Evolutionary conservation across 768 basidiomycete genomes (phyloP), one percentile per base, ranked within the genome.

Genomic region (Lyophyllum shimeji): DNA sequence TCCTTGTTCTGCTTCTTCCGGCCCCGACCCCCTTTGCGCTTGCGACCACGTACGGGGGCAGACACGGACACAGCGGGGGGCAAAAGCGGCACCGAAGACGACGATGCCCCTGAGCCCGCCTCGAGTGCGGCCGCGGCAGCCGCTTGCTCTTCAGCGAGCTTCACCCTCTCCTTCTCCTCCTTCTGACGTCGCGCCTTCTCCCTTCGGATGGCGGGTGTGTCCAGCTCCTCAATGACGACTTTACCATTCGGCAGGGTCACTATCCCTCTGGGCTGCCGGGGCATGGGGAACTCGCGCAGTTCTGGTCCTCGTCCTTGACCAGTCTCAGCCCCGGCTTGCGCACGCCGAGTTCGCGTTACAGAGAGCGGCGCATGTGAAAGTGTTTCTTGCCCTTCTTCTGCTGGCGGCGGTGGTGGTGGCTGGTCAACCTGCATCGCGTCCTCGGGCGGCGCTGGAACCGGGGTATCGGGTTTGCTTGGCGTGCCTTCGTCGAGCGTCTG

Each of bases 221-320:
- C 89, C 21, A 90, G 74, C 56, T 83, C 82, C 64, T 91, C 88
- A 53, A 90, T 81, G 52, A 89, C 80, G 46, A 86, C 76, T 54
- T 71, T 76, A n/a, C 81, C 80, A 43, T 73, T 72, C n/a, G 78
- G 71, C 20, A 63, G 60, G 11, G 63, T 63, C 11, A 73, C 64
- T 12, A 70, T 31, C 23, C 67, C n/a, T 33, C 23, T 68, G 18
- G 63, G 21, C 58, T 65, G 56, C 48, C 60, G 58, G 50, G 53
- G 39, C 57, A 54, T 59, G 59, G 45, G 6, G 34, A 46, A 3
- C 31, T 46, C 7, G 34, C 55, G 34, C 34, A 37, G 8, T 39
- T 44, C 33, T 47, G 15, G 33, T 7, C n/a, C 34, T 27, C 23
- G 29, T 4, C 29, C 29, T 29, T 29, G 29, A 29, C 29, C 29